These are phyloP conservation scores for Gracilaria caudata DNA, from an alignment of 23 red algal species.

Conservation along the genomic window DNA sequence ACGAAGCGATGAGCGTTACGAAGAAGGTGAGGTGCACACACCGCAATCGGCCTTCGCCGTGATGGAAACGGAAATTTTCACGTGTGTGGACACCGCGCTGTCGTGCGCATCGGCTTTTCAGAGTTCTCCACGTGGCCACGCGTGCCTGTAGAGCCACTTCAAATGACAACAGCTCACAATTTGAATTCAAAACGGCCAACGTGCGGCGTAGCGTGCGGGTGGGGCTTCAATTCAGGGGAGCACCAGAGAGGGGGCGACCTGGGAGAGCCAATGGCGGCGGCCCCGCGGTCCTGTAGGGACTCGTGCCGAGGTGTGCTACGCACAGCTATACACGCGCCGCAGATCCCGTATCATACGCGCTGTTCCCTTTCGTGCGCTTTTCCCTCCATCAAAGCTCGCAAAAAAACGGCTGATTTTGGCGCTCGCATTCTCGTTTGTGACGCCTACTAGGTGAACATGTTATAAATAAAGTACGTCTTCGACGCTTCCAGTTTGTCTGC, in stretches of 20 bases:
- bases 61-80: background rate
- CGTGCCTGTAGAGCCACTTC: too few relatives aligned
- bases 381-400: background rate
- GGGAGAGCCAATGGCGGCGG: background rate
- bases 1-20: background rate
- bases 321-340: too few relatives aligned
- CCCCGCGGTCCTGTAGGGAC: background rate
- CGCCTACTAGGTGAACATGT: too few relatives aligned
- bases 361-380: too few relatives aligned
- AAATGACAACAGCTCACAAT: too few relatives aligned
- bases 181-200: background rate
- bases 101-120: too few relatives aligned
- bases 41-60: too few relatives aligned
- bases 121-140: background rate
- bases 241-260: background rate
- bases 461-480: too few relatives aligned
- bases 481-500: background rate
- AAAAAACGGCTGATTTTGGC: background rate
- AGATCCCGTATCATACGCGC: too few relatives aligned
- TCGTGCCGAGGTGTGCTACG: too few relatives aligned
- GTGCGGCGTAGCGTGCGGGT: background rate
- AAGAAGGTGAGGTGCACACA: background rate
- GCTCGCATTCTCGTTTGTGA: too few relatives aligned
- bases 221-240: background rate
- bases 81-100: too few relatives aligned